Percentiles rank a stretch among this genome's conserved stretches.
Conservation (phyloP, 1,284 basidiomycete genomes). For the Anthracocystis walkeri region DNA sequence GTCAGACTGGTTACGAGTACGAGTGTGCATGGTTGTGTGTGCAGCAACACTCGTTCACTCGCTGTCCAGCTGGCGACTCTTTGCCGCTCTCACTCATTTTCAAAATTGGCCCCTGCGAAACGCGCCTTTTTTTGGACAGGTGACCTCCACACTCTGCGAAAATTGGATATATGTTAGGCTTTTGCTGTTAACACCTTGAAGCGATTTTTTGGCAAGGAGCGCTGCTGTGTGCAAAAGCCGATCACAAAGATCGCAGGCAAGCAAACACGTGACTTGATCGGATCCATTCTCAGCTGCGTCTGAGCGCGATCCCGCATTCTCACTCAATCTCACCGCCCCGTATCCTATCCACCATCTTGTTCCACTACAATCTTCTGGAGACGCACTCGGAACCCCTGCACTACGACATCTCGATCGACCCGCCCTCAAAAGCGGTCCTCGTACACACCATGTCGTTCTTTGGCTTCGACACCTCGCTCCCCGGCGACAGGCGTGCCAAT, state of each 20-base stretch:
- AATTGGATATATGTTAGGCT: background rate
- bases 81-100: background rate
- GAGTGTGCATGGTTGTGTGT: background rate
- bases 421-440: background rate
- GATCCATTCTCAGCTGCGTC: background rate
- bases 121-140: background rate
- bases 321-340: no score
- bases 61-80: background rate
- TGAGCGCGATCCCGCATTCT: constrained; percentile 10
- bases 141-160: constrained; percentile 6
- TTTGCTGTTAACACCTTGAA: background rate
- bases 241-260: background rate
- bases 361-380: background rate
- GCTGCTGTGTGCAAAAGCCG: background rate
- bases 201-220: no score
- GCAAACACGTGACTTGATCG: constrained; percentile 1
- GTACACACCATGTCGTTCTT: constrained; percentile 66
- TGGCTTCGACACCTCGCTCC: constrained; percentile 67
- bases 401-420: constrained; percentile 1
- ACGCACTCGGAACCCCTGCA: background rate
- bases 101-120: constrained; percentile 1
- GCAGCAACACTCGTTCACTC: background rate
- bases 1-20: background rate
- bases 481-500: constrained; percentile 45
- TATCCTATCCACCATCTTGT: constrained; percentile 1